Evolutionary conservation across 2,329 filamentous ascomycete species (phyloP), one percentile per base, ranked within the genome.

Genomic region (Neurospora sp.): DNA sequence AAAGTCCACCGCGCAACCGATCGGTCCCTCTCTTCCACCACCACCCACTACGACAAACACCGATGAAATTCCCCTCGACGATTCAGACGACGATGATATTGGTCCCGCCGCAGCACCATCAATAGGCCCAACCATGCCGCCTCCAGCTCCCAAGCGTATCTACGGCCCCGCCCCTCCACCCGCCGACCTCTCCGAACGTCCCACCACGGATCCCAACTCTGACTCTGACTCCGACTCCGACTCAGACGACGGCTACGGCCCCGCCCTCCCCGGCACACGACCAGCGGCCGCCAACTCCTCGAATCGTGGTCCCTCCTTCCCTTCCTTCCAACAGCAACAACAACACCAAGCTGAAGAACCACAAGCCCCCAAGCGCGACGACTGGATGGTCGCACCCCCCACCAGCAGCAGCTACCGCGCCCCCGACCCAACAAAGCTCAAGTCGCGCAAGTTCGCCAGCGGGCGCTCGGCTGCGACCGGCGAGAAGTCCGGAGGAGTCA

Each of bases 341-440:
- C 19, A 52, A 6, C 52, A 33, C 28, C 28, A 17, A 62, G 23
- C 23, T 23, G 77, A 75, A 8, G 74, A 73, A 15, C 72, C 82
- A 43, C 74, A 79, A 19, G 84, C 86, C 67, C 83, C 85, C 5
- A 86, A 90, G 77, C 89, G 95, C 75, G 94, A 97, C 82, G 90
- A 92, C 76, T 94, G 91, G 91, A 94, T 94, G 91, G 83, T 93
- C 66, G 86, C 88, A 1, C 91, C 91, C 1, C 91, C 91, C 0
- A 82, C 83, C 1, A 80, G 83, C 28, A 76, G 84, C 81, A 83
- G 82, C 81, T 77, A 87, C 74, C 86, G 73, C 81, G 91, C 78
- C 82, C 91, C 82, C 74, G 94, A 97, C 80, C 92, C 95, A 0
- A 95, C 93, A 4, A 94, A 94, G 79, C 83, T 95, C 71, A 89